Evolutionary conservation across 2,329 filamentous ascomycete species (phyloP).

Genomic region (Aspergillus tanneri): DNA sequence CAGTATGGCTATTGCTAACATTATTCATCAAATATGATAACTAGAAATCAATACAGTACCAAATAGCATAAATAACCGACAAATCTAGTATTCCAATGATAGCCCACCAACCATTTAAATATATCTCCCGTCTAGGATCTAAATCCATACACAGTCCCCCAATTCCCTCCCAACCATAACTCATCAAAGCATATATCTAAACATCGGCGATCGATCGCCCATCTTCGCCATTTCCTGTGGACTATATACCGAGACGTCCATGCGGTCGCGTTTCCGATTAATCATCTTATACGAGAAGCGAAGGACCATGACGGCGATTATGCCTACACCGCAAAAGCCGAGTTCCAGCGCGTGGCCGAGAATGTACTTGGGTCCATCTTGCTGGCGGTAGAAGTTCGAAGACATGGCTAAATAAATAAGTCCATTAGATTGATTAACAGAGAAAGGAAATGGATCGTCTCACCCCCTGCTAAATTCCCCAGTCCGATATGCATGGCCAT

Average conservation of each 20-base stretch:
- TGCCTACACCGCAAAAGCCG: constrained; percentile 49
- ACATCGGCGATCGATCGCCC: constrained; percentile 63
- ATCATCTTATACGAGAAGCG: constrained; percentile 55
- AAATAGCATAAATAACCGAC: no score
- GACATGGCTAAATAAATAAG: constrained; percentile 56
- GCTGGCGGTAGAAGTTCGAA: constrained; percentile 66
- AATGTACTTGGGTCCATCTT: constrained; percentile 51
- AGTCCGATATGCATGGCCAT: constrained; percentile 65
- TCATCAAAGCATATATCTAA: constrained; percentile 57
- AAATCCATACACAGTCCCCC: neutral
- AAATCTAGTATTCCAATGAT: no score
- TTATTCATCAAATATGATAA: no score
- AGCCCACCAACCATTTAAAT: neutral
- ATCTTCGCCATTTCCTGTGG: constrained; percentile 55
- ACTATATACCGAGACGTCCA: constrained; percentile 42
- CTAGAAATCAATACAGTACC: no score
- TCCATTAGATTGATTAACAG: neutral
- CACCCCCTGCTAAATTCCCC: constrained; percentile 52
- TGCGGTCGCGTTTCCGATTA: constrained; percentile 58
- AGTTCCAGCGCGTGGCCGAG: constrained; percentile 55
- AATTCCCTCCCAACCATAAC: no score
- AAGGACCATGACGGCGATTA: constrained; percentile 46
- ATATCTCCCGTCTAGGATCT: neutral
- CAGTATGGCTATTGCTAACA: no score
- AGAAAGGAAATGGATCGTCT: neutral